Evolutionary conservation across 2,329 filamentous ascomycete species (phyloP), one percentile per base, ranked within the genome.

Genomic region (Xylogone sp.): DNA sequence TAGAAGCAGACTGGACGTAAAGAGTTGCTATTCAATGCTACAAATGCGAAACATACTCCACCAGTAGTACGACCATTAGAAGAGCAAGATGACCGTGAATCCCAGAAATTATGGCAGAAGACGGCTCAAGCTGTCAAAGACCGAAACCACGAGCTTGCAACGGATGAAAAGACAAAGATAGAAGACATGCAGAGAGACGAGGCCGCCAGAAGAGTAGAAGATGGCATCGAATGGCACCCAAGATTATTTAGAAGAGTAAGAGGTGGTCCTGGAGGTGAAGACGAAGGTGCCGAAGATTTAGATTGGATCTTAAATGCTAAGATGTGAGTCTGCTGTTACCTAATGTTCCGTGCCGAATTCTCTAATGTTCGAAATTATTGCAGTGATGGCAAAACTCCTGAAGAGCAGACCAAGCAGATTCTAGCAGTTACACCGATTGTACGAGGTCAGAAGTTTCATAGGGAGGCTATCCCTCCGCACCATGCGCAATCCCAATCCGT

Each of bases 281-380:
- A 94, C 56, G 86, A 93, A 66, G 89, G 88, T 22, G 88, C 95
- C 68, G 90, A 95, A 66, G 90, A 89, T 58, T 74, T 99, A 24
- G 94, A 97, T 70, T 99, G 90, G 90, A 92, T 97, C 64, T 88
- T 99, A 63, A 87, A 93, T 68, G 87, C 92, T 1, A 77, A 85
- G 51, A 81, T 99, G 91, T 96, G 71, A 69, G 82, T 68, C 29
- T 18, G 43, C 20, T 7, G 9, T 19, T 21, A 16, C 21, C 6
- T n/a, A n/a, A n/a, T n/a, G n/a, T n/a, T n/a, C n/a, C n/a, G n/a
- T n/a, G 10, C 10, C 24, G 24, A 27, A 27, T 27, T 27, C 24
- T 6, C 24, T 27, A 27, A 27, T 27, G 10, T 10, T 27, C 5
- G 10, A 27, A 10, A 5, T 27, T 27, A 27, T 27, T 27, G 5